These are phyloP conservation scores for Stephania japonica DNA, from an alignment of 164 flowering plant genomes.

Conservation along the genomic window DNA sequence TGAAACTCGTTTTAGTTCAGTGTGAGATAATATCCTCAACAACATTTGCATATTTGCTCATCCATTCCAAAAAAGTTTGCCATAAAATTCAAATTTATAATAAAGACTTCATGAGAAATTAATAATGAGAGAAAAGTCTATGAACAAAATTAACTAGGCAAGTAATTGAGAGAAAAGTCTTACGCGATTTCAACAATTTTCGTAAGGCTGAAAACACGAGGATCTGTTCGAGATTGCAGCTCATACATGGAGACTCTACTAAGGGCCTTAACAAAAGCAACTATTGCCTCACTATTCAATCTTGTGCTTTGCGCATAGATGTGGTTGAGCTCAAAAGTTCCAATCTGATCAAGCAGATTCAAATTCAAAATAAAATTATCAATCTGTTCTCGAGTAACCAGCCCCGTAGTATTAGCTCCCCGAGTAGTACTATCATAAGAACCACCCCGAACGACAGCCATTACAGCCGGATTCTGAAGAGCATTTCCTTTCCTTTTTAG, in stretches of 20 bases:
- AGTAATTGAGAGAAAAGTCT: slow-evolving; percentile 23
- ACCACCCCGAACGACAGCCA: slow-evolving; percentile 97
- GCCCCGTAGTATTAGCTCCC: slow-evolving; percentile 49
- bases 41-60: neutral
- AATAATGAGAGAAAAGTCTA: neutral
- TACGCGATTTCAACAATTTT: slow-evolving; percentile 98
- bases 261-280: slow-evolving; percentile 91
- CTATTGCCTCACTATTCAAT: slow-evolving; percentile 94
- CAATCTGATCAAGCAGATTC: slow-evolving; percentile 94
- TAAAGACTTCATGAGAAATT: neutral
- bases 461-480: slow-evolving; percentile 79
- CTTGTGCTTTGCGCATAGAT: slow-evolving; percentile 97
- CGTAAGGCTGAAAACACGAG: slow-evolving; percentile 98
- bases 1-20: neutral
- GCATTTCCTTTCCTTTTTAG: slow-evolving; percentile 68
- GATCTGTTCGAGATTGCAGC: slow-evolving; percentile 95
- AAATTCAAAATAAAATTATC: slow-evolving; percentile 80
- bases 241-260: slow-evolving; percentile 93
- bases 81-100: neutral
- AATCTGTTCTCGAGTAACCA: slow-evolving; percentile 83
- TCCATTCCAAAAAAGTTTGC: neutral
- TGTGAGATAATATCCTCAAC: neutral
- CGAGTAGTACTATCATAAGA: slow-evolving; percentile 83
- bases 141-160: neutral
- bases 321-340: slow-evolving; percentile 90